Conservation (phyloP, 805 yeast genomes). For the Hanseniaspora singularis region DNA sequence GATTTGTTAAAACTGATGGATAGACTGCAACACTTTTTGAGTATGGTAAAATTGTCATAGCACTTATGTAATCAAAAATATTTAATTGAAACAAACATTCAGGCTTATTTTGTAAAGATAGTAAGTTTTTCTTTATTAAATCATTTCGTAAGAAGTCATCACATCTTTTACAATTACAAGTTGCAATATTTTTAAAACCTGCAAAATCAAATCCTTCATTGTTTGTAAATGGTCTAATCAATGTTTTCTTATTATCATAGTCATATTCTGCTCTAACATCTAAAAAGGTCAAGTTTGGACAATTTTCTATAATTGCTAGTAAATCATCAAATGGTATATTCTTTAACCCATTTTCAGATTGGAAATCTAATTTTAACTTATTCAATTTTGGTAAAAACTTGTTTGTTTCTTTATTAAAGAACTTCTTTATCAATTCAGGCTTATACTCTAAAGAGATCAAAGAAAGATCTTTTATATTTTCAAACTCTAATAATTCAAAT, state of each 20-base stretch:
- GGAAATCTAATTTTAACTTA: conserved; percentile 33
- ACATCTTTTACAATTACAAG: conserved; percentile 26
- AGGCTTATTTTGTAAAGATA: conserved; percentile 22
- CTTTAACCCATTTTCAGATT: conserved; percentile 28
- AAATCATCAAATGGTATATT: conserved; percentile 28
- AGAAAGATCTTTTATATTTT: conserved; percentile 31
- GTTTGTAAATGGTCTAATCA: conserved; percentile 25
- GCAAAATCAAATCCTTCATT: conserved; percentile 1
- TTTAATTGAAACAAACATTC: conserved; percentile 28
- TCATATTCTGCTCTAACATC: conserved; percentile 29
- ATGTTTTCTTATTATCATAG: conserved; percentile 9
- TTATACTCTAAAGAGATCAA: conserved; percentile 32
- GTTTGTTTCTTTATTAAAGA: conserved; percentile 24
- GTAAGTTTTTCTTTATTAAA: conserved; percentile 28
- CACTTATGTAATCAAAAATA: conserved; percentile 30
- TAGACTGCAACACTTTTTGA: conserved; percentile 35
- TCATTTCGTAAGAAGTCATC: conserved; percentile 26
- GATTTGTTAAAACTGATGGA: conserved; percentile 33
- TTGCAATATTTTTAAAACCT: conserved; percentile 9
- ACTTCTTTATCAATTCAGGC: conserved; percentile 27
- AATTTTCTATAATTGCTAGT: conserved; percentile 27
- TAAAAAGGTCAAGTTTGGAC: conserved; percentile 29
- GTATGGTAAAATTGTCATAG: conserved; percentile 31
- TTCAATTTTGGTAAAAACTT: conserved; percentile 22
- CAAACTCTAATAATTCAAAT: conserved; percentile 31